These are phyloP conservation scores for Leccinellum albellum DNA, from an alignment of 768 basidiomycete species.

Conservation along the genomic window DNA sequence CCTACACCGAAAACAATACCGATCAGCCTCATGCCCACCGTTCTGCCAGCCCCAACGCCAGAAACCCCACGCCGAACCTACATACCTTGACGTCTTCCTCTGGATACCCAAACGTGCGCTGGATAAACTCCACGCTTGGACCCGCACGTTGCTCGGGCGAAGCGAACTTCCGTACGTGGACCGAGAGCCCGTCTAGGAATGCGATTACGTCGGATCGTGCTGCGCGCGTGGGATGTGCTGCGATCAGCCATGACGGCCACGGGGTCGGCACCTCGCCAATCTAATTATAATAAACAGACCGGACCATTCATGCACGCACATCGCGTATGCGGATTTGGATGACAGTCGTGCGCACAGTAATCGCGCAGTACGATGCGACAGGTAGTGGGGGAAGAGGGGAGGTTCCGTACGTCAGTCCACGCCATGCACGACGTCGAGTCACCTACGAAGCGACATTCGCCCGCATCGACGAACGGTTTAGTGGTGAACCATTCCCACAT, in stretches of 20 bases:
- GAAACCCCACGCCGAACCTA: neutral
- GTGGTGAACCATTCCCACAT: slow-evolving; percentile 96
- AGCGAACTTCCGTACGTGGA: slow-evolving; percentile 65
- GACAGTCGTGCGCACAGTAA: neutral
- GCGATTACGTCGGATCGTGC: slow-evolving; percentile 41
- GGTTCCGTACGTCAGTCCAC: neutral
- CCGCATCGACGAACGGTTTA: slow-evolving; percentile 75
- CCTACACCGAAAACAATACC: slow-evolving; percentile 36
- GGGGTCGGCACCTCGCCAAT: slow-evolving; percentile 87
- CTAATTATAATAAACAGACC: slow-evolving; percentile 32
- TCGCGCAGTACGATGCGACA: neutral
- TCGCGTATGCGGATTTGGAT: neutral
- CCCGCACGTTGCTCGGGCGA: slow-evolving; percentile 52
- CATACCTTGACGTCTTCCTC: slow-evolving; percentile 74
- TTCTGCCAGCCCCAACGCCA: neutral
- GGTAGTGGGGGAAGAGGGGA: neutral
- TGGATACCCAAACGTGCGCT: slow-evolving; percentile 73
- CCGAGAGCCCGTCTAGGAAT: slow-evolving; percentile 65
- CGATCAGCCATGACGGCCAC: slow-evolving; percentile 97
- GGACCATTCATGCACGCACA: neutral
- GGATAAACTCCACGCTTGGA: slow-evolving; percentile 71
- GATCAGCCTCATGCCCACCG: neutral
- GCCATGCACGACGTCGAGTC: neutral
- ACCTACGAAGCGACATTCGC: slow-evolving; percentile 79
- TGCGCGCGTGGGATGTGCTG: slow-evolving; percentile 72